Percentiles rank a stretch among this genome's conserved stretches.
These are phyloP conservation scores for Xylaria scruposa DNA, from an alignment of 495 filamentous ascomycete genomes.

Conservation along the genomic window DNA sequence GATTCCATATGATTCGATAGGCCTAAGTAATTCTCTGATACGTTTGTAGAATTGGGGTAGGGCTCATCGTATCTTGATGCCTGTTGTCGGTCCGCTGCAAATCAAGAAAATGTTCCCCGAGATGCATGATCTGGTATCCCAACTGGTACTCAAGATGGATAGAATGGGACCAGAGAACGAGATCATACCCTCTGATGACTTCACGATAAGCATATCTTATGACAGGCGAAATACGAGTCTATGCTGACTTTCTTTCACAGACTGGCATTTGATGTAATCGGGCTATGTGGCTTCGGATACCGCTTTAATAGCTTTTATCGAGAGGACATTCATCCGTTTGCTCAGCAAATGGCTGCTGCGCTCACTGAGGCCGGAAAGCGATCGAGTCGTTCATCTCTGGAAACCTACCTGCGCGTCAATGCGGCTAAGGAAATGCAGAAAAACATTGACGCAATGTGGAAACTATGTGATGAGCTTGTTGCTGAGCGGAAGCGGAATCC, in stretches of 20 bases:
- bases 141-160: conserved; percentile 68
- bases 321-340: conserved; percentile 63
- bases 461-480: conserved; percentile 60
- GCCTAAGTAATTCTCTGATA: neutral
- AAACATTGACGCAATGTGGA: conserved; percentile 60
- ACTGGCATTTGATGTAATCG: conserved; percentile 66
- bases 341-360: conserved; percentile 60
- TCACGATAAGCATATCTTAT: conserved; percentile 59
- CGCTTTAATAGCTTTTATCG: conserved; percentile 71
- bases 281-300: conserved; percentile 66
- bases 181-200: conserved; percentile 63
- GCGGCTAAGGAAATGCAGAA: conserved; percentile 57
- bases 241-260: conserved; percentile 43
- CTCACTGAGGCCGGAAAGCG: conserved; percentile 57
- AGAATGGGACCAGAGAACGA: conserved; percentile 56
- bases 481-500: conserved; percentile 59
- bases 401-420: conserved; percentile 52
- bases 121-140: conserved; percentile 67
- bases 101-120: conserved; percentile 66
- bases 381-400: conserved; percentile 49
- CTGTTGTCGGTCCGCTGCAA: conserved; percentile 68
- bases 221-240: conserved; percentile 39
- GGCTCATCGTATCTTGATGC: conserved; percentile 65
- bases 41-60: conserved; percentile 53
- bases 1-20: conserved; percentile 39